A percentile compares a stretch with the other conserved stretches of the same genome.
Conservation (phyloP, 179 eudicot genomes). For the Corrigiola litoralis region DNA sequence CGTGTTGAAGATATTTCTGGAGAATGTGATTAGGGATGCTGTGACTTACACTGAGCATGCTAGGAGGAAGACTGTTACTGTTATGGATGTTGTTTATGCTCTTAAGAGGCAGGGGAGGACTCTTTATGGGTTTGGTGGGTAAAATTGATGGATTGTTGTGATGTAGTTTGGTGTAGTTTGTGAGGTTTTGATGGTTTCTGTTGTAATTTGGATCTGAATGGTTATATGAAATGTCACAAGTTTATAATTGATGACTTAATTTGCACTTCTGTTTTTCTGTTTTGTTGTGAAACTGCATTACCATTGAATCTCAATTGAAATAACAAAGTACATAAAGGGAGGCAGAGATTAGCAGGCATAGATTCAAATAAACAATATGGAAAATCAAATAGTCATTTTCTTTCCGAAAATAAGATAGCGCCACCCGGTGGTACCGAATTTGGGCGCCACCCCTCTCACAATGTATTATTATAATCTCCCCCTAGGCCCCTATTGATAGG, state of each 20-base stretch:
- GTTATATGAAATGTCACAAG: too few relatives aligned
- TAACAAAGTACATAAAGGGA: too few relatives aligned
- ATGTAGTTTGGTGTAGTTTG: too few relatives aligned
- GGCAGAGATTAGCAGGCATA: too few relatives aligned
- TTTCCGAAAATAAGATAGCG: not conserved
- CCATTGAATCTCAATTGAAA: too few relatives aligned
- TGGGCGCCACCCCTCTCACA: too few relatives aligned
- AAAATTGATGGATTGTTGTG: not conserved
- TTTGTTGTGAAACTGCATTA: too few relatives aligned
- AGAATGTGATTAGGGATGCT: constrained; percentile 25
- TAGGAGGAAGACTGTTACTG: constrained; percentile 28
- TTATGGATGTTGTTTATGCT: constrained; percentile 32
- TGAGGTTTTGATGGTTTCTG: too few relatives aligned
- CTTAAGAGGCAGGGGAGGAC: constrained; percentile 31
- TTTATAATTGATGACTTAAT: not conserved
- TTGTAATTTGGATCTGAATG: not conserved
- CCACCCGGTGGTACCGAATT: too few relatives aligned
- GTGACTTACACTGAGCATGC: constrained; percentile 31
- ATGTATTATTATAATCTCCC: too few relatives aligned
- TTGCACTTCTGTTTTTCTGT: too few relatives aligned
- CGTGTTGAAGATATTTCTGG: constrained; percentile 23
- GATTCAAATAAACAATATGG: not conserved
- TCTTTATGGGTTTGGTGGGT: constrained; percentile 27
- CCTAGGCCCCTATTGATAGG: too few relatives aligned
- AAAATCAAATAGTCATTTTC: not conserved